Evolutionary conservation across 192 early-diverging fungal genomes (phyloP).

Genomic region (Chytriomyces sp.): DNA sequence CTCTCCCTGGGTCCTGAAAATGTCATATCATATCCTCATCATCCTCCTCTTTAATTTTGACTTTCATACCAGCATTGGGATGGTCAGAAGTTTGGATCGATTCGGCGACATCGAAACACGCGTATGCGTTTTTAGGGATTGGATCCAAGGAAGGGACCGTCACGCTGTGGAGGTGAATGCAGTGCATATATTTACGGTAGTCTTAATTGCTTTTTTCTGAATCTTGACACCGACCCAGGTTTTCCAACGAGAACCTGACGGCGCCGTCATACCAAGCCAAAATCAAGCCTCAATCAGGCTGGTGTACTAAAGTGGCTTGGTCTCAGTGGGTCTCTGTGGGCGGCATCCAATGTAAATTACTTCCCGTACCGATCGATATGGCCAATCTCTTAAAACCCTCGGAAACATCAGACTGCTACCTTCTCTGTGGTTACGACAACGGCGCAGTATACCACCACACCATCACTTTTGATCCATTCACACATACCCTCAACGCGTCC

Average conservation of each 20-base stretch:
- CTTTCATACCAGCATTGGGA: not conserved
- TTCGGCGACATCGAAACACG: not conserved
- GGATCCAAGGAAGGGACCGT: slow-evolving; percentile 14
- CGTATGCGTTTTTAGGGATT: not conserved
- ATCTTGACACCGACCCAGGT: not conserved
- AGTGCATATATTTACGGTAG: not conserved
- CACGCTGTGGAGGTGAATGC: not conserved
- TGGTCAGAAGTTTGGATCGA: slow-evolving; percentile 9
- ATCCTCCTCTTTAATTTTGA: not conserved
- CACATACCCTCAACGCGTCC: not conserved
- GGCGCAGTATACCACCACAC: slow-evolving; percentile 1
- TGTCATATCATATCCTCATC: not conserved
- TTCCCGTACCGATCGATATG: too few species aligned
- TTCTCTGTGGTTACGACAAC: slow-evolving; percentile 4
- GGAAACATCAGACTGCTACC: slow-evolving; percentile 6
- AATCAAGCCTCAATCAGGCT: slow-evolving; percentile 2
- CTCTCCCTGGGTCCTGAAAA: too few species aligned
- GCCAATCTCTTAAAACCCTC: too few species aligned
- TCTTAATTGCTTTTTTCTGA: not conserved
- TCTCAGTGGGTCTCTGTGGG: slow-evolving; percentile 12
- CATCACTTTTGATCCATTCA: not conserved
- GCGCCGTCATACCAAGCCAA: not conserved
- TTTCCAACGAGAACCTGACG: too few species aligned
- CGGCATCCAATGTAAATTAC: not conserved
- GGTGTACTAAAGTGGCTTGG: slow-evolving; percentile 14